Base-by-base conservation (phyloP, 2,329 filamentous ascomycete genomes). In the Cytospora piceae region DNA sequence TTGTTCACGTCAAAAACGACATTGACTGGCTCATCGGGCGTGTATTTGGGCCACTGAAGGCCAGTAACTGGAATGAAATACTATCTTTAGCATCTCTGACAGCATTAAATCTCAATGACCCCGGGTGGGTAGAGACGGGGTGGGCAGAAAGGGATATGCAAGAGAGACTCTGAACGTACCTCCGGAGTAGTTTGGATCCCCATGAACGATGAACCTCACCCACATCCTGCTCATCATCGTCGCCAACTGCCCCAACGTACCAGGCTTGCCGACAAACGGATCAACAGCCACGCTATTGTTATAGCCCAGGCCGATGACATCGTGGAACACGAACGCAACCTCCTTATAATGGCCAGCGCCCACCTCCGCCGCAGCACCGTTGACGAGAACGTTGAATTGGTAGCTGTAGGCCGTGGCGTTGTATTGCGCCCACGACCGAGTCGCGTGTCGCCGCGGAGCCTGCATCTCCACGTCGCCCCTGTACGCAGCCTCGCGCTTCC, bases 321-420 rank as follows among this genome's bases (percentile, higher is more conserved):
- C 86, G 67, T 83, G 71, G 58, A 87, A 83, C 3, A 86, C 83
- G 67, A 85, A 85, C 0, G 79, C 76, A 0, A 85, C 80, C 71
- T 85, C 83, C 62, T 80, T 73, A 71, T 79, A 80, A 68, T 81
- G 80, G 6, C 11, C 42, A 3, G 52, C 29, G 31, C 63, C 63
- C 27, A 22, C 4, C 27, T 42, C 65, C 59, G 8, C 59, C 46
- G 54, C 54, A 37, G 74, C 11, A 2, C 76, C 76, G 52, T 76
- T 76, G 7, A 75, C 71, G 9, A 68, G 68, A 3, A 81, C 79
- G 64, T 83, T 77, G 68, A 82, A 83, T 42, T 79, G 76, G 73
- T 83, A 84, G 11, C 69, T 71, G 67, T 75, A 79, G 0, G 69
- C 63, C 7, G 67, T 67, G 6, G 68, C 42, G 17, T 52, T 61